A percentile compares a stretch with the other conserved stretches of the same genome.
phyloP scores from a whole-genome alignment of 257 asterid genomes.

The Nicotiana tabacum region DNA sequence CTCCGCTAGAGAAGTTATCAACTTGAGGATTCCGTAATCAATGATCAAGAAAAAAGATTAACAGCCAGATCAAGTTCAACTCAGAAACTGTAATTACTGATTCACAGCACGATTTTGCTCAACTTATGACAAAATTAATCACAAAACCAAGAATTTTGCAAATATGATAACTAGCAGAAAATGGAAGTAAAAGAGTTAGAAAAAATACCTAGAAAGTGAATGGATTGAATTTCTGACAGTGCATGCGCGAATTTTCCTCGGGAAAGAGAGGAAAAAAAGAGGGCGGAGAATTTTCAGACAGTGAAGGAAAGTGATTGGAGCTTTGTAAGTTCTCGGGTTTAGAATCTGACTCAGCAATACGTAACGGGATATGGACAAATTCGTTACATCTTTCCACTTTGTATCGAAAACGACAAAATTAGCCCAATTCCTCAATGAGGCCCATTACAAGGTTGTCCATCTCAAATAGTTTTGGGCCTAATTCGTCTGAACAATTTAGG shows the following conservation, averaged over 20 bases:
- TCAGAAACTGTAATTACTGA: neutral
- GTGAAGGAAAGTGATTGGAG: slow-evolving; percentile 14
- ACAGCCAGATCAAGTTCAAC: neutral
- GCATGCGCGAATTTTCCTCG: neutral
- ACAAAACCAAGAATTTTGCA: neutral
- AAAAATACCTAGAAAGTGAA: neutral
- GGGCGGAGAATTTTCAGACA: neutral
- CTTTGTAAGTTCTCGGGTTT: neutral
- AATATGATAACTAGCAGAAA: neutral
- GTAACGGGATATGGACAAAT: slow-evolving; percentile 15
- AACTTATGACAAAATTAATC: neutral
- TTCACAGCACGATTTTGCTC: neutral
- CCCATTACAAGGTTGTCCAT: neutral
- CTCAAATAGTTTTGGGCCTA: neutral
- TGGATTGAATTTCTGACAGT: too few species aligned
- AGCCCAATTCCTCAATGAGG: neutral
- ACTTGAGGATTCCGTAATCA: neutral
- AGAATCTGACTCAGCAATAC: slow-evolving; percentile 28
- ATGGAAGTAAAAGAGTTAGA: neutral
- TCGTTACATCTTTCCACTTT: neutral
- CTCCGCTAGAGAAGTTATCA: neutral
- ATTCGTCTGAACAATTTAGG: too few species aligned
- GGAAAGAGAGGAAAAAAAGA: neutral
- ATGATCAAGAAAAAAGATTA: neutral
- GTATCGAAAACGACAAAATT: neutral